Conservation (phyloP, 306 rosid species). For the Rosa chinensis region DNA sequence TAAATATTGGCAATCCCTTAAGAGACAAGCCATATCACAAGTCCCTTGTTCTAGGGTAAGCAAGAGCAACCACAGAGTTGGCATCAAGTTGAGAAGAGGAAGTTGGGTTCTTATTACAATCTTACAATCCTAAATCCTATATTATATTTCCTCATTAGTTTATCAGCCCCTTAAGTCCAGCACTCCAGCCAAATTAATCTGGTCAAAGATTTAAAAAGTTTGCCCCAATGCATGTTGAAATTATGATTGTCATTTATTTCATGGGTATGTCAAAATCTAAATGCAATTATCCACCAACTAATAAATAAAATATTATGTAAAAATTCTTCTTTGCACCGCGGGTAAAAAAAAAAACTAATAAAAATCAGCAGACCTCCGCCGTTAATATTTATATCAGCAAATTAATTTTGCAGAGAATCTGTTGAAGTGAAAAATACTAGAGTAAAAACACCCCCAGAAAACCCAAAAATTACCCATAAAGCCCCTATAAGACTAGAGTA, state of each 20-base stretch:
- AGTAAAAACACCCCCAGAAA: neutral
- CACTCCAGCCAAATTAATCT: neutral
- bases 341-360: too few relatives aligned
- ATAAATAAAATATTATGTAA: too few relatives aligned
- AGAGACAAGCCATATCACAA: slow-evolving; percentile 11
- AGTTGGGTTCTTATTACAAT: neutral
- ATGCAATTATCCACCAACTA: neutral
- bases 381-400: too few relatives aligned
- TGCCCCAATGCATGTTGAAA: neutral
- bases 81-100: neutral
- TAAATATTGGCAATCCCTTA: neutral
- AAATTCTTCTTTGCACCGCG: too few relatives aligned
- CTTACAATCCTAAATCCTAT: neutral
- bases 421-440: neutral
- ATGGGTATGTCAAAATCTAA: neutral
- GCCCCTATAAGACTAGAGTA: neutral
- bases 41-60: slow-evolving; percentile 14
- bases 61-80: slow-evolving; percentile 5
- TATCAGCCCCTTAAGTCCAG: neutral
- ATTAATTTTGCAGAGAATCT: neutral
- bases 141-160: neutral
- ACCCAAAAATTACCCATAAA: neutral
- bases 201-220: neutral
- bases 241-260: neutral
- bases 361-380: too few relatives aligned